A percentile compares a stretch with the other conserved stretches of the same genome.
phyloP scores from a whole-genome alignment of 371 early-diverging fungal genomes.

The Lichtheimia ornata region DNA sequence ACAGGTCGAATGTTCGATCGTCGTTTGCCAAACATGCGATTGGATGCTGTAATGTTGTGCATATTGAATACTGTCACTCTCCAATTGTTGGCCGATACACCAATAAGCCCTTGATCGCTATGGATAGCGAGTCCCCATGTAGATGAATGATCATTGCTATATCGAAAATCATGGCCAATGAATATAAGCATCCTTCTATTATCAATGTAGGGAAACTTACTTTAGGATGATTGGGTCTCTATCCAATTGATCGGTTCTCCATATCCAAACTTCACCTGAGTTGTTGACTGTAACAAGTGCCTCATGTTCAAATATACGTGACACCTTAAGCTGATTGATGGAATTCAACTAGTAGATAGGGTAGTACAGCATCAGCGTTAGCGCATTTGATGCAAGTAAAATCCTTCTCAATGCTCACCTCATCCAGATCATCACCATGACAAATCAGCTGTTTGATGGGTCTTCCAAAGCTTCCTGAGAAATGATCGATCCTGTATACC shows the following conservation, averaged over 20 bases:
- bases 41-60: constrained; percentile 17
- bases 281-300: constrained; percentile 57
- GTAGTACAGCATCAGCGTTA: background rate
- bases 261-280: constrained; percentile 49
- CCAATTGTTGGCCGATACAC: constrained; percentile 63
- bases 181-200: background rate
- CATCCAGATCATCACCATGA: background rate
- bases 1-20: background rate
- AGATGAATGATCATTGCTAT: constrained; percentile 33
- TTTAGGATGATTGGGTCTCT: constrained; percentile 41
- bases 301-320: constrained; percentile 40
- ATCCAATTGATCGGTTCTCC: constrained; percentile 51
- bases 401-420: background rate
- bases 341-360: constrained; percentile 10
- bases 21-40: constrained; percentile 20
- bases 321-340: constrained; percentile 66
- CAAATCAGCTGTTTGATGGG: background rate
- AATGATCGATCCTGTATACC: background rate
- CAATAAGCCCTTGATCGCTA: constrained; percentile 50
- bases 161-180: background rate
- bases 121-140: constrained; percentile 71
- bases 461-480: constrained; percentile 1
- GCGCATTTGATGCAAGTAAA: background rate
- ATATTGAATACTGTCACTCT: constrained; percentile 58
- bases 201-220: constrained; percentile 11